Evolutionary conservation across 1,284 basidiomycete genomes (phyloP).

Genomic region (Vanrija pseudolonga): DNA sequence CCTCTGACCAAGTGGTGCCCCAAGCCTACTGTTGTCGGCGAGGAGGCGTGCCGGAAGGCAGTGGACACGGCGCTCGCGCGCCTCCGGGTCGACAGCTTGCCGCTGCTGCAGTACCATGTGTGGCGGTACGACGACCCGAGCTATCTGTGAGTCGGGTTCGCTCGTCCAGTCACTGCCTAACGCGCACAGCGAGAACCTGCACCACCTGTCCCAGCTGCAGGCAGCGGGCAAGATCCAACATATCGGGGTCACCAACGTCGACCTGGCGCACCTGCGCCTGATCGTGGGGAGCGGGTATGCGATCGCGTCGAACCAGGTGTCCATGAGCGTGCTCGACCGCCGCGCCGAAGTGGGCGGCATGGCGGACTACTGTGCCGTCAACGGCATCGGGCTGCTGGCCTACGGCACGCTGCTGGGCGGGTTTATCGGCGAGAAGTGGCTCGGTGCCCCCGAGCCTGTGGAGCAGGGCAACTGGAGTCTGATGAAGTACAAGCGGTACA

Average conservation of each 20-base stretch:
- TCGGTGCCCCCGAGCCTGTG: conserved; percentile 8
- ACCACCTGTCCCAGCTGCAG: conserved; percentile 5
- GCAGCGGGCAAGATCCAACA: background rate
- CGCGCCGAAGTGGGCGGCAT: conserved; percentile 15
- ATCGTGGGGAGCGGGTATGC: conserved; percentile 13
- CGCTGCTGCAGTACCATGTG: conserved; percentile 9
- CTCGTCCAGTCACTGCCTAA: background rate
- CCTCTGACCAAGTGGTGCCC: conserved; percentile 4
- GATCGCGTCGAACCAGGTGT: conserved; percentile 19
- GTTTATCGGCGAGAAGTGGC: conserved; percentile 18
- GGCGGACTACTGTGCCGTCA: conserved; percentile 7
- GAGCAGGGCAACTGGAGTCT: conserved; percentile 8
- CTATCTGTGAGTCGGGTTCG: background rate
- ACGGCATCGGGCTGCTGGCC: conserved; percentile 15
- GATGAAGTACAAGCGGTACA: conserved; percentile 19
- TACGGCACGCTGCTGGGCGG: conserved; percentile 20
- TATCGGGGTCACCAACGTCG: conserved; percentile 20
- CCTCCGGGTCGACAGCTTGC: background rate
- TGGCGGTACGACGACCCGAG: conserved; percentile 6
- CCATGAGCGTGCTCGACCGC: conserved; percentile 20
- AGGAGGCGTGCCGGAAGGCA: background rate
- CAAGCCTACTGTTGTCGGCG: background rate
- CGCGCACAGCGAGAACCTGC: conserved; percentile 4
- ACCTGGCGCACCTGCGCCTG: conserved; percentile 18
- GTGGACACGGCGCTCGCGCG: background rate